Conservation (phyloP, 139 green algal genomes). For the Micractinium sp. region DNA sequence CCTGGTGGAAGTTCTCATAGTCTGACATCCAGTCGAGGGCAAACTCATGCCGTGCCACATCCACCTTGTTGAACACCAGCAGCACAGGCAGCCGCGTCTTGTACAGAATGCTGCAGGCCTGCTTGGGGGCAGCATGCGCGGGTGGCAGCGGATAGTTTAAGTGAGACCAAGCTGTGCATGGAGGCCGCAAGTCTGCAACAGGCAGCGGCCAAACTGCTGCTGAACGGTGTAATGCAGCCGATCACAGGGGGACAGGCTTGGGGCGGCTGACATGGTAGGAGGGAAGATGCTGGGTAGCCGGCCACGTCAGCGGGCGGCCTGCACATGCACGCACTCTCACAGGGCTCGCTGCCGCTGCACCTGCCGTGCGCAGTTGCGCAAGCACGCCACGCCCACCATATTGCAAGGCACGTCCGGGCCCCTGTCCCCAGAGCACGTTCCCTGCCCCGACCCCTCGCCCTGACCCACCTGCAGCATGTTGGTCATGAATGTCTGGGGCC, state of each 20-base stretch:
- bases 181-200: background rate
- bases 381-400: no score
- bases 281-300: no score
- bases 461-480: conserved; percentile 96
- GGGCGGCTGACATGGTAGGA: no score
- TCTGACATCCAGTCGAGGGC: conserved; percentile 93
- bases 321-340: no score
- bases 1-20: conserved; percentile 83
- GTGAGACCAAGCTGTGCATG: background rate
- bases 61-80: conserved; percentile 98
- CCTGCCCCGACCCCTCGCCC: background rate
- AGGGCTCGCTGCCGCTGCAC: no score
- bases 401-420: background rate
- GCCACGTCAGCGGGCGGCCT: no score
- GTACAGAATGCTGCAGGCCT: conserved; percentile 95
- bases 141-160: background rate
- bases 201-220: no score
- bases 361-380: no score
- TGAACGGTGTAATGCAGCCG: no score
- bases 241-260: no score
- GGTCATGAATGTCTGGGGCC: conserved; percentile 96
- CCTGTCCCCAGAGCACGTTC: background rate
- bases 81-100: conserved; percentile 95
- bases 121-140: background rate
- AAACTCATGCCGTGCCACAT: conserved; percentile 89